Evolutionary conservation across 306 rosid genomes (phyloP).

Genomic region (Cucurbita argyrosperma): DNA sequence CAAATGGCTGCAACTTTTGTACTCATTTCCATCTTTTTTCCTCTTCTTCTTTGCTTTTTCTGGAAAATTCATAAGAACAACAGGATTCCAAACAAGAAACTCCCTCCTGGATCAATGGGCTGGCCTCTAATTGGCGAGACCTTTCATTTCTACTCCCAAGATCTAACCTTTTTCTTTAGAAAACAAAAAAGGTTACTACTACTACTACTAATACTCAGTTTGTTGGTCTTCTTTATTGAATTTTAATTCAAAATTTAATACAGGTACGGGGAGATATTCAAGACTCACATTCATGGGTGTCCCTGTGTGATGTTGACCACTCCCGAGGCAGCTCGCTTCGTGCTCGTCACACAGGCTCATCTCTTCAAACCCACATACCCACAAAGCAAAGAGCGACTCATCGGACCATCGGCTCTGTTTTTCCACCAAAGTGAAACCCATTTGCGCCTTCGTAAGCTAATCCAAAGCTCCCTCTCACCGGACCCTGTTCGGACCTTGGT

Average conservation of each 20-base stretch:
- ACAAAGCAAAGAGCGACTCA: slow-evolving; percentile 64
- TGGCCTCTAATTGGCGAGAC: slow-evolving; percentile 93
- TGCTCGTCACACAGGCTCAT: slow-evolving; percentile 64
- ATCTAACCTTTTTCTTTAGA: slow-evolving; percentile 53
- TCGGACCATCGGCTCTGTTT: slow-evolving; percentile 74
- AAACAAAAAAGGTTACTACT: slow-evolving; percentile 50
- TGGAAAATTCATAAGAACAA: background rate
- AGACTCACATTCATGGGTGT: slow-evolving; percentile 70
- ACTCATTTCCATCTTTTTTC: slow-evolving; percentile 16
- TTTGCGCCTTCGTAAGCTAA: slow-evolving; percentile 47
- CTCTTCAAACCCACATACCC: slow-evolving; percentile 85
- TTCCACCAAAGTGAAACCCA: slow-evolving; percentile 72
- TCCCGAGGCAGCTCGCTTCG: slow-evolving; percentile 75
- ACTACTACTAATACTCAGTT: no score
- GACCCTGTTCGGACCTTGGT: slow-evolving; percentile 42
- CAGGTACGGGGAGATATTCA: slow-evolving; percentile 86
- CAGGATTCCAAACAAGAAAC: slow-evolving; percentile 9
- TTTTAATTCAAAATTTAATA: background rate
- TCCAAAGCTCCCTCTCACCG: slow-evolving; percentile 43
- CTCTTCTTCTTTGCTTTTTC: slow-evolving; percentile 11
- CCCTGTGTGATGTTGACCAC: slow-evolving; percentile 80
- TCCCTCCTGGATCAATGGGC: slow-evolving; percentile 96
- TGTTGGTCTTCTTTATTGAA: no score
- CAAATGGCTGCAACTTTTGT: slow-evolving; percentile 22
- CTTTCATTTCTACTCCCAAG: slow-evolving; percentile 59